Conservation (phyloP, 1,139 yeast genomes). For the Candida dubliniensis region DNA sequence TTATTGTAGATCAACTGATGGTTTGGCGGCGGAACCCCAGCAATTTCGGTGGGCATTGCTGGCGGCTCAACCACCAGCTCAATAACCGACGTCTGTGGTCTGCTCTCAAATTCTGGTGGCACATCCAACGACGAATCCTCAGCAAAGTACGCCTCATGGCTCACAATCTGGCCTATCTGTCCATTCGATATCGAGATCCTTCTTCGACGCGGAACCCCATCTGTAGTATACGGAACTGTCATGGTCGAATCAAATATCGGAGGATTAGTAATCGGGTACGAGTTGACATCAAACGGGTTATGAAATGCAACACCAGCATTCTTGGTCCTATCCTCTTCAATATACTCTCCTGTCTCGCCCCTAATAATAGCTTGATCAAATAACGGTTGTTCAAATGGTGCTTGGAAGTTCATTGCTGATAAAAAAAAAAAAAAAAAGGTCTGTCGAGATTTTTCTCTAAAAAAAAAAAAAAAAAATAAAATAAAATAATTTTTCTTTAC, state of each 20-base stretch:
- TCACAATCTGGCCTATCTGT: slow-evolving; percentile 69
- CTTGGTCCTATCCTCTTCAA: slow-evolving; percentile 1
- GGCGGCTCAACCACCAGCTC: slow-evolving; percentile 5
- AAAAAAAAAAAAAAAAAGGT: too few relatives aligned
- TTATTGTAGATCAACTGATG: slow-evolving; percentile 57
- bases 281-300: slow-evolving; percentile 42
- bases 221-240: slow-evolving; percentile 39
- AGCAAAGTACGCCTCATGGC: slow-evolving; percentile 44
- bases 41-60: slow-evolving; percentile 16
- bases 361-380: slow-evolving; percentile 1
- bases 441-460: too few relatives aligned
- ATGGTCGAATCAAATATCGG: slow-evolving; percentile 60
- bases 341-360: too few relatives aligned
- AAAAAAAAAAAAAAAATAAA: too few relatives aligned
- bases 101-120: slow-evolving; percentile 4
- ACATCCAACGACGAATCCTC: slow-evolving; percentile 13
- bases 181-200: slow-evolving; percentile 75
- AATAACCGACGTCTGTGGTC: slow-evolving; percentile 9
- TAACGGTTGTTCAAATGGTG: slow-evolving; percentile 1
- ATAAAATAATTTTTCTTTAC: too few relatives aligned
- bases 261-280: slow-evolving; percentile 65
- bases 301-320: slow-evolving; percentile 18
- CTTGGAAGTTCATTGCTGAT: not conserved
- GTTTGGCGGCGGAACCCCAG: slow-evolving; percentile 55
- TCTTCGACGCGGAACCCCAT: slow-evolving; percentile 54